These are phyloP conservation scores for Solanum etuberosum DNA, from an alignment of 257 asterid genomes.

Conservation along the genomic window DNA sequence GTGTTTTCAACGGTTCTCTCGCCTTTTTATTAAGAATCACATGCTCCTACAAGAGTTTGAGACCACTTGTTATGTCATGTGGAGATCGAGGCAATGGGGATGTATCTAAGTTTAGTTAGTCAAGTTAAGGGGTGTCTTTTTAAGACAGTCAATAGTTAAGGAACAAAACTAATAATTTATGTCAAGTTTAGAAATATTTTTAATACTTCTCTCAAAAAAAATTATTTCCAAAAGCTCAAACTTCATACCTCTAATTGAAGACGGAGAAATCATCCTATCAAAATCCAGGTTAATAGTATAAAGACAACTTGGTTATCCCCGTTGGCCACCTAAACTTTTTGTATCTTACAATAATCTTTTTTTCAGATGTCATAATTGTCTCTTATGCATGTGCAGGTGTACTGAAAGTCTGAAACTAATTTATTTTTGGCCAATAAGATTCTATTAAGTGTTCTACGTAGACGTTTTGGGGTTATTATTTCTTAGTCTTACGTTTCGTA, in stretches of 20 bases:
- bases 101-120: too few species aligned
- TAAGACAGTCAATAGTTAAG: too few species aligned
- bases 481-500: background rate
- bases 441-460: background rate
- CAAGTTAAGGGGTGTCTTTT: background rate
- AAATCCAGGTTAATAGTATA: background rate
- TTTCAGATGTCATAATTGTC: background rate
- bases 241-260: too few species aligned
- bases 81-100: too few species aligned
- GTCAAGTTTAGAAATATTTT: too few species aligned
- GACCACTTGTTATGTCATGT: too few species aligned
- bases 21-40: too few species aligned
- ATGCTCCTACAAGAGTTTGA: too few species aligned
- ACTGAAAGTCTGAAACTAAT: background rate
- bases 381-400: background rate
- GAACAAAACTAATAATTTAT: too few species aligned
- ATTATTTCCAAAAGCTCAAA: too few species aligned
- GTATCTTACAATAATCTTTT: background rate
- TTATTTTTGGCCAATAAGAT: background rate
- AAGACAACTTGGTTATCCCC: background rate
- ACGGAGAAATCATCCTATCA: fast-evolving
- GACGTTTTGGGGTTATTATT: background rate
- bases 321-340: background rate
- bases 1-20: too few species aligned
- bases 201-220: too few species aligned